A percentile compares a stretch with the other conserved stretches of the same genome.
Conservation (phyloP, 192 early-diverging fungal genomes). For the Coemansia sp. region DNA sequence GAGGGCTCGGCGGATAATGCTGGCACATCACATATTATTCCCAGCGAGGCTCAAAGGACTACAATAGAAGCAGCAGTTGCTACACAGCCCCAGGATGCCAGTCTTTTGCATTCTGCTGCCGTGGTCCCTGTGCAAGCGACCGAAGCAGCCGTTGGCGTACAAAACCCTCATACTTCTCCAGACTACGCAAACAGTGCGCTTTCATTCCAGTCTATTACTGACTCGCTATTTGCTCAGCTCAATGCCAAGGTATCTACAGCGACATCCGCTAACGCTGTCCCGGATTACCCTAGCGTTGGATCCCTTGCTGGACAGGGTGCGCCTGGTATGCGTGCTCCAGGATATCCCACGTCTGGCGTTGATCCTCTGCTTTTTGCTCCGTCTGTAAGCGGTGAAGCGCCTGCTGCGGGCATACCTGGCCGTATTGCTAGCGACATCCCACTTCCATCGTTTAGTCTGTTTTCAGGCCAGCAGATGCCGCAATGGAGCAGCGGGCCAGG, state of each 20-base stretch:
- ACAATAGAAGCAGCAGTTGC: neutral
- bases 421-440: neutral
- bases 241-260: constrained; percentile 45
- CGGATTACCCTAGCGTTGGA: constrained; percentile 15
- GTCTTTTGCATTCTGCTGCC: neutral
- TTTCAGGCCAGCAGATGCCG: constrained; percentile 15
- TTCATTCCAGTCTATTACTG: constrained; percentile 52
- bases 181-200: constrained; percentile 32
- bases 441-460: constrained; percentile 22
- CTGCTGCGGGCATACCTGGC: neutral
- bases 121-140: neutral
- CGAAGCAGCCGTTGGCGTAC: neutral
- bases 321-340: constrained; percentile 7
- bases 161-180: neutral
- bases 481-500: constrained; percentile 25
- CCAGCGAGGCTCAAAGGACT: neutral
- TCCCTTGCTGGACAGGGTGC: constrained; percentile 8
- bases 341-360: constrained; percentile 26
- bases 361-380: constrained; percentile 50
- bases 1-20: neutral
- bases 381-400: constrained; percentile 4
- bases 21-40: neutral
- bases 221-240: constrained; percentile 53
- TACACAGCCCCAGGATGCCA: neutral
- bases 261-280: constrained; percentile 11